Evolutionary conservation across 2,329 filamentous ascomycete genomes (phyloP), one percentile per base, ranked within the genome.

Genomic region (Monosporascus sp.): DNA sequence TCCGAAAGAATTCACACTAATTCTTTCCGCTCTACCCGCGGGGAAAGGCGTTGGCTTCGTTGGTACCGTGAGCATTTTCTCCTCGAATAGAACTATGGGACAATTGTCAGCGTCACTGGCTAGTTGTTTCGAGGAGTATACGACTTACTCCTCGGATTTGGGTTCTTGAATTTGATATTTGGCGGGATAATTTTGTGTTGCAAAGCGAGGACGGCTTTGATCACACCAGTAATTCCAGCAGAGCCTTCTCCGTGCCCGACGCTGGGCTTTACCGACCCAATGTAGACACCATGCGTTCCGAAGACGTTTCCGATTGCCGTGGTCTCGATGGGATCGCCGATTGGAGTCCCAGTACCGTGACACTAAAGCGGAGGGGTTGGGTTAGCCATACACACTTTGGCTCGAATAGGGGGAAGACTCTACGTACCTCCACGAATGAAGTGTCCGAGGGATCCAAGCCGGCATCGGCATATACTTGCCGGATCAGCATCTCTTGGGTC

Each of bases 301-400:
- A 67, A 67, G 15, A 64, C 58, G 11, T 55, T 49, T 2, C 57
- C 53, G 26, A 73, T 62, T 2, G 66, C 69, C 8, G 53, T 48
- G 14, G 67, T 63, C 53, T 72, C 70, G 7, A 61, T 58, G 2
- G 67, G 65, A 47, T 72, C 70, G 2, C 71, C 70, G 11, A 63
- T 64, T 17, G 54, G 51, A 17, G 71, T 74, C n/a, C 69, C 70
- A 0, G 71, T 72, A 3, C 70, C 70, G 37, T 74, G 71, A 18
- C 58, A 55, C 55, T 59, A 53, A 24, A 45, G n/a, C 20, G 7
- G 15, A 35, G 38, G 14, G 5, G 38, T 31, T 15, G 18, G 18
- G n/a, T 54, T 48, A 58, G 55, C 31, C 37, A 37, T 31, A 40
- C 22, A 41, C 20, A 20, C 24, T n/a, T 14, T 15, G 14, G 4